Conservation (phyloP, 108 stramenopile species). For the Skeletonema grethae region DNA sequence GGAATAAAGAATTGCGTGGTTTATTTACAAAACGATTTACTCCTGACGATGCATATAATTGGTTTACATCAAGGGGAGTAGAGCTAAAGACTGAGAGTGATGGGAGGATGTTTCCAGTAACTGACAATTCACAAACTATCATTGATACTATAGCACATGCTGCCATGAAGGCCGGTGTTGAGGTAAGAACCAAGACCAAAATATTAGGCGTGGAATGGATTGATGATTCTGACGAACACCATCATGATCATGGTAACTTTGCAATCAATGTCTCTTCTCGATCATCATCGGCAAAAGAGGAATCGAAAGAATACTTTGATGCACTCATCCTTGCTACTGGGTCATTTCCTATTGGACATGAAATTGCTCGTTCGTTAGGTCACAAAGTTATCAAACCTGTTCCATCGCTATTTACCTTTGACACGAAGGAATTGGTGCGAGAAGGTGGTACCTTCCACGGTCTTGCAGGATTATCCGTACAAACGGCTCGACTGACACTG, state of each 20-base stretch:
- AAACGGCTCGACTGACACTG: constrained; percentile 55
- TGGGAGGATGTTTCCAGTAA: constrained; percentile 94
- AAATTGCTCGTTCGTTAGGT: constrained; percentile 79
- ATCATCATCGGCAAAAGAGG: constrained; percentile 26
- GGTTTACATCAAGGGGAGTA: constrained; percentile 90
- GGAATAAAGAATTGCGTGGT: constrained; percentile 82
- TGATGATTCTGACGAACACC: constrained; percentile 11
- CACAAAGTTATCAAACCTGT: constrained; percentile 78
- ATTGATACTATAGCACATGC: constrained; percentile 73
- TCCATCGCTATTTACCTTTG: constrained; percentile 93
- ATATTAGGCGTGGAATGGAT: constrained; percentile 37
- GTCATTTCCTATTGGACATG: constrained; percentile 82
- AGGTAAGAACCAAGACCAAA: constrained; percentile 54
- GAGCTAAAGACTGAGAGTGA: constrained; percentile 91
- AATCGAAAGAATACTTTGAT: constrained; percentile 54
- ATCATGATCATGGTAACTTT: constrained; percentile 22
- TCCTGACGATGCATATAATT: constrained; percentile 75
- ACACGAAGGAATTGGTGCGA: constrained; percentile 60
- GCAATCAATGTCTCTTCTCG: constrained; percentile 26
- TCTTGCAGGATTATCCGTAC: constrained; percentile 79
- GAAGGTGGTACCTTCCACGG: constrained; percentile 73
- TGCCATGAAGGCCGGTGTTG: constrained; percentile 67
- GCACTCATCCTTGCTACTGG: constrained; percentile 93
- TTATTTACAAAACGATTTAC: constrained; percentile 76
- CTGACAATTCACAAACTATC: constrained; percentile 90